Base-by-base conservation (phyloP, 768 basidiomycete species). In the Leccinum longicurvipes region DNA sequence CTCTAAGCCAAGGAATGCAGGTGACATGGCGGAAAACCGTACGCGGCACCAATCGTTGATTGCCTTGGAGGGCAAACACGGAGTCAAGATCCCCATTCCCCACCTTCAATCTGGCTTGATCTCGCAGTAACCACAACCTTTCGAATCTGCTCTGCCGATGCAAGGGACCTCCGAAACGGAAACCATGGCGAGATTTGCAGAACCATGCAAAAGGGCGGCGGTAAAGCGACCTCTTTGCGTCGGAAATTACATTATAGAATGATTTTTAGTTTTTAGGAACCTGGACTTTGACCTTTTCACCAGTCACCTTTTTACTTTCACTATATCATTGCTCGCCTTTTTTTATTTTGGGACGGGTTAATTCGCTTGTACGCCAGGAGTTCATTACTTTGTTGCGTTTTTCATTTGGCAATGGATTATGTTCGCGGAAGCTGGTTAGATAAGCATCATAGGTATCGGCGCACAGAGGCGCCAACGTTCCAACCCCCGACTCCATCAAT, bases 31-130 rank as follows among this genome's bases (percentile, higher is more conserved):
- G 4, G 53, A 59, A 17, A 49, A 25, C 10, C 65, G 71, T 21
- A 52, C 31, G n/a, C 64, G 71, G 21, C 65, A 65, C 47, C 67
- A 41, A 39, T 72, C 70, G 9, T 53, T 70, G 42, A 61, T 55
- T 19, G 55, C 50, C 5, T 54, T 66, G 54, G 64, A 63, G 47
- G 60, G 60, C 8, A 57, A 48, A 47, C 62, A 54, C 32, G 62
- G 58, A 34, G 34, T 64, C 19, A 65, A 60, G 56, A 61, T 70
- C 14, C 56, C 58, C 17, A 42, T 66, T 47, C 61, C 66, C 2
- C 53, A 64, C 34, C 44, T 31, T 31, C 58, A 34, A 23, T 39
- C 42, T 3, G 25, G n/a, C 27, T 21, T 24, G 3, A 25, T 57
- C 7, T 21, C 34, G 17, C 47, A 23, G 6, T 27, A 21, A 1